phyloP scores from a whole-genome alignment of 2,329 filamentous ascomycete species.

The Colletotrichum limetticola region DNA sequence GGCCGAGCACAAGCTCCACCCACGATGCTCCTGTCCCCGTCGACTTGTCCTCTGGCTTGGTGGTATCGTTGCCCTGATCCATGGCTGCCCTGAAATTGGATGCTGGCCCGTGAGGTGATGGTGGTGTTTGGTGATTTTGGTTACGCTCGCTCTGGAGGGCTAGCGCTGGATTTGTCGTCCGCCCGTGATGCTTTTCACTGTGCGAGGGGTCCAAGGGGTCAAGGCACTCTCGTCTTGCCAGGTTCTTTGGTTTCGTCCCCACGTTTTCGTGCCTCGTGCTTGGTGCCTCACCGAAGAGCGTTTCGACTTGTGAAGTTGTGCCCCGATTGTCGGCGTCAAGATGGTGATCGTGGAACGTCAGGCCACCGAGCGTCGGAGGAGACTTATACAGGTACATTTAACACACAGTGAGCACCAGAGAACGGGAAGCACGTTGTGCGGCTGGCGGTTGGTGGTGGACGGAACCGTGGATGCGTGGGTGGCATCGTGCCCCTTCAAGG shows the following conservation, averaged over 20 bases:
- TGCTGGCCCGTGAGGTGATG: neutral
- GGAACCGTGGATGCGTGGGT: no score
- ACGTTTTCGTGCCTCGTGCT: neutral
- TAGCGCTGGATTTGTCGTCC: neutral
- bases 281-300: conserved; percentile 3
- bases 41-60: neutral
- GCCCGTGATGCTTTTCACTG: conserved; percentile 16
- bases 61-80: neutral
- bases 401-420: neutral
- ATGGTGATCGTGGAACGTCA: conserved; percentile 7
- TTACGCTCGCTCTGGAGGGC: neutral
- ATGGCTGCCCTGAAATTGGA: neutral
- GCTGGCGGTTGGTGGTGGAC: neutral
- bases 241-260: conserved; percentile 25
- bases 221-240: conserved; percentile 15
- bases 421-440: neutral
- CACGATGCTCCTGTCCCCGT: conserved; percentile 20
- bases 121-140: neutral
- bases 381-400: neutral
- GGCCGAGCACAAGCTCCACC: conserved; percentile 16
- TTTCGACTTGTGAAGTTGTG: neutral
- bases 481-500: neutral
- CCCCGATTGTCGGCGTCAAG: conserved; percentile 3
- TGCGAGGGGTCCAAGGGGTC: conserved; percentile 21
- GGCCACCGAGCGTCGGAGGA: conserved; percentile 15